Evolutionary conservation across 2,329 filamentous ascomycete genomes (phyloP).

Genomic region (Chrysosphaeria jannelii): DNA sequence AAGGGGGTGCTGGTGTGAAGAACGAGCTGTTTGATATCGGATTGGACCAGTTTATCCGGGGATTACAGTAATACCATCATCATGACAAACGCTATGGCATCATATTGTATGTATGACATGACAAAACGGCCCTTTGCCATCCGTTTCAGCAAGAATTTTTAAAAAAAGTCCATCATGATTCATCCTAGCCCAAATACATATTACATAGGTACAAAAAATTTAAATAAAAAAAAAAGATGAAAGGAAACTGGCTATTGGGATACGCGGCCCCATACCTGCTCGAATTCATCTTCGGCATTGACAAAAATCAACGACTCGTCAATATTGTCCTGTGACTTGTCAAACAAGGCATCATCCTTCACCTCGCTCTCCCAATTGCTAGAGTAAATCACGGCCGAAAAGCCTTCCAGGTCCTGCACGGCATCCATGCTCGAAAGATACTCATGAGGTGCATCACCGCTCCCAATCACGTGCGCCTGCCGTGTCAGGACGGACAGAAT

Average conservation of each 20-base stretch:
- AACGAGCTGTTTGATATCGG: conserved; percentile 43
- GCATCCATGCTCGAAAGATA: conserved; percentile 47
- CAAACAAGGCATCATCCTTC: conserved; percentile 15
- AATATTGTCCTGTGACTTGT: conserved; percentile 6
- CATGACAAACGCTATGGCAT: no score
- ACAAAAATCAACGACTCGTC: conserved; percentile 13
- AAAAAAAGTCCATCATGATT: neutral
- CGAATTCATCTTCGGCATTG: conserved; percentile 17
- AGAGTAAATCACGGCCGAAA: conserved; percentile 64
- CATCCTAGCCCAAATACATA: no score
- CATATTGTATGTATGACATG: no score
- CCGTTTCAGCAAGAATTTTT: no score
- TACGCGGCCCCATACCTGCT: conserved; percentile 40
- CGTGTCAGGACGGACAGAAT: conserved; percentile 69
- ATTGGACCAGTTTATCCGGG: conserved; percentile 48
- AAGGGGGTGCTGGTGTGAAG: conserved; percentile 34
- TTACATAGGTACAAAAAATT: no score
- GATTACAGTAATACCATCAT: conserved; percentile 19
- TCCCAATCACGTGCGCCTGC: conserved; percentile 71
- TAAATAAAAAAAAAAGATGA: neutral
- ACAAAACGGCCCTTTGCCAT: no score
- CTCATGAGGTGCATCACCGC: conserved; percentile 34
- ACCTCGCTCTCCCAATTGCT: conserved; percentile 52
- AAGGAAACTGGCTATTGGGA: neutral
- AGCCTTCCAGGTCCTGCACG: conserved; percentile 49